These are phyloP conservation scores for Fallopia convolvulus DNA, from an alignment of 148 eudicot species.

Conservation along the genomic window DNA sequence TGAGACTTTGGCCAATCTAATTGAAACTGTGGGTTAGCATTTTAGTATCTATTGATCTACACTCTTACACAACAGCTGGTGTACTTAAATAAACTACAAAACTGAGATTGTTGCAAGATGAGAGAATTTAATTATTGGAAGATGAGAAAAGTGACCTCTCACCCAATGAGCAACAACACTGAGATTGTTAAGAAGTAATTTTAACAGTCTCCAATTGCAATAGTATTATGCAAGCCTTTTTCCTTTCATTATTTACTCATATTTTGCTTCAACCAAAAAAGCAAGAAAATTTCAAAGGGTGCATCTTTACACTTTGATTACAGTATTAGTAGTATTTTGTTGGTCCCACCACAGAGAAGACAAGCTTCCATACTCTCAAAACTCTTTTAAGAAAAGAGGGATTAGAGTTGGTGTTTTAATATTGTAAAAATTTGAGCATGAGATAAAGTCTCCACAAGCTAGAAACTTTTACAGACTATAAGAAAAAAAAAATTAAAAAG, in stretches of 20 bases:
- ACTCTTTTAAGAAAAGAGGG: neutral
- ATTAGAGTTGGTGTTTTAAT: neutral
- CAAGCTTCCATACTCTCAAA: slow-evolving; percentile 26
- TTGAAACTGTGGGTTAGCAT: too few relatives aligned
- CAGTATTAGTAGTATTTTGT: slow-evolving; percentile 16
- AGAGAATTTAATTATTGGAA: too few relatives aligned
- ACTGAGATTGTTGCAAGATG: too few relatives aligned
- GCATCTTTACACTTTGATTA: slow-evolving; percentile 34
- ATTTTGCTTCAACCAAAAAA: slow-evolving; percentile 3
- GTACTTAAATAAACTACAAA: too few relatives aligned
- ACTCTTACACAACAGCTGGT: too few relatives aligned
- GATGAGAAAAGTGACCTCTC: slow-evolving; percentile 19
- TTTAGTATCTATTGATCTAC: too few relatives aligned
- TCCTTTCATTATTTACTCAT: neutral
- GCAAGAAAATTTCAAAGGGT: slow-evolving; percentile 27
- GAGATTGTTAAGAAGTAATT: slow-evolving; percentile 68
- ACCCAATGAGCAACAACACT: slow-evolving; percentile 95
- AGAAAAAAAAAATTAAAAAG: slow-evolving; percentile 11
- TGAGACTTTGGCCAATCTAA: too few relatives aligned
- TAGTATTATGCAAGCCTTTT: neutral
- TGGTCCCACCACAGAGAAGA: slow-evolving; percentile 27
- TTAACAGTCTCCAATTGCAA: slow-evolving; percentile 37
- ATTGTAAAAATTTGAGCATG: slow-evolving; percentile 15
- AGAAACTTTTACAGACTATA: slow-evolving; percentile 52
- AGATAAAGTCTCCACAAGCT: slow-evolving; percentile 65